Evolutionary conservation across 768 basidiomycete genomes (phyloP), one percentile per base, ranked within the genome.

Genomic region (Pholiota conissans): DNA sequence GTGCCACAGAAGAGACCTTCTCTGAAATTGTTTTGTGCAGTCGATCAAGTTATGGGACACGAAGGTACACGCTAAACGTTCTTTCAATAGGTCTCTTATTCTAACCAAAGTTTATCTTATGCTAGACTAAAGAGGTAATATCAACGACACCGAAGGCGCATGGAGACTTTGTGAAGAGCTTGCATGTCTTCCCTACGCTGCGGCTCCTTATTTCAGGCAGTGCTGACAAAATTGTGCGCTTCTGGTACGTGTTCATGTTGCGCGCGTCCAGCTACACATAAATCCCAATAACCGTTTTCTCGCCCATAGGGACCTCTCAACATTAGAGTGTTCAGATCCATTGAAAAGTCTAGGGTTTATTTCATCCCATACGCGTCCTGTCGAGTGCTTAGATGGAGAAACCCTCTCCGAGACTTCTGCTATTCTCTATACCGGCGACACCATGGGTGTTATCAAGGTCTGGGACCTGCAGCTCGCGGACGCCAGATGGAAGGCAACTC

Each of bases 21-120:
- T 57, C 63, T 59, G 55, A 7, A 20, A 56, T 45, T 53, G 22
- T 30, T 37, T 26, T 32, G 48, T 56, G 3, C 65, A 98, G 93
- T 87, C 87, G 0, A 91, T 99, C 71, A 89, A 85, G 69, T 56
- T 95, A 5, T 98, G 95, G 95, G 79, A 95, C 67, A 84, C 82
- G 9, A 70, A 82, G 61, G 96, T 95, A 63, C 49, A 82, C 65
- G 28, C 34, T 22, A 30, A 45, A 35, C 39, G n/a, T 57, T 34
- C 27, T 32, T 2, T 13, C 3, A 26, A 18, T 30, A 20, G 16
- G 16, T 11, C 27, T 13, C 63, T 57, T 28, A 40, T 47, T 32
- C n/a, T 48, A 29, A 13, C 27, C n/a, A 52, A 13, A 16, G 1
- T 39, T 49, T 18, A 16, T 16, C 35, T 32, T 50, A 22, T 20